Evolutionary conservation across 257 asterid genomes (phyloP).

Genomic region (Lantana camara): DNA sequence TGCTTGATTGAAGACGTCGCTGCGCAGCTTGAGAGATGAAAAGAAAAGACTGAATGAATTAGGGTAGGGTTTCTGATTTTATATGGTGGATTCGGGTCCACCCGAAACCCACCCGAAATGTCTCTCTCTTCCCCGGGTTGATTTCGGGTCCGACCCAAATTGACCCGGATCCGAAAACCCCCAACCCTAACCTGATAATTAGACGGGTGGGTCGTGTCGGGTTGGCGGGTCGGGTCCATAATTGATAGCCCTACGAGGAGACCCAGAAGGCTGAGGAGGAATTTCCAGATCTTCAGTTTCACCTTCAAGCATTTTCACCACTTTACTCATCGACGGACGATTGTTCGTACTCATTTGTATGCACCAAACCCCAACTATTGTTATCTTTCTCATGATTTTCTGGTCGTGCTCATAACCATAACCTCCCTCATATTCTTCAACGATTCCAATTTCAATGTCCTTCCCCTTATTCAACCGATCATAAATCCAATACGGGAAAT

Average conservation of each 20-base stretch:
- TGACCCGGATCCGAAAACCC: too few relatives aligned
- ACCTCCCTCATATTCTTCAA: neutral
- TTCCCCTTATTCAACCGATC: constrained; percentile 12
- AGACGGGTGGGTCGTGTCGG: too few relatives aligned
- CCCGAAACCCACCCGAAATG: too few relatives aligned
- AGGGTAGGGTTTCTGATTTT: too few relatives aligned
- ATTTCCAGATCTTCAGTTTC: constrained; percentile 26
- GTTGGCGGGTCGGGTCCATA: too few relatives aligned
- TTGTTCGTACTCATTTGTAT: constrained; percentile 30
- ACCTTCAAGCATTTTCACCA: constrained; percentile 41
- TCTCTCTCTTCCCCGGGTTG: too few relatives aligned
- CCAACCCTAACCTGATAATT: too few relatives aligned
- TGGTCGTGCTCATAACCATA: neutral
- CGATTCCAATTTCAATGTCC: constrained; percentile 27
- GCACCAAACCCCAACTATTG: constrained; percentile 35
- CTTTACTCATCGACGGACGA: constrained; percentile 43
- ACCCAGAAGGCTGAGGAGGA: constrained; percentile 26
- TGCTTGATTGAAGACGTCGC: too few relatives aligned
- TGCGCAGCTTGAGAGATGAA: too few relatives aligned
- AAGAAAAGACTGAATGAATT: too few relatives aligned
- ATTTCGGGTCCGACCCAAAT: too few relatives aligned
- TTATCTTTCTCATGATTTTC: constrained; percentile 12
- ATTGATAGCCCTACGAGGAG: neutral
- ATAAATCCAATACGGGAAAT: constrained; percentile 35
- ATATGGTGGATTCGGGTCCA: too few relatives aligned